Percentiles rank a stretch among this genome's conserved stretches.
Evolutionary conservation across 2,329 filamentous ascomycete species (phyloP).

Genomic region (Neonectria faginata): DNA sequence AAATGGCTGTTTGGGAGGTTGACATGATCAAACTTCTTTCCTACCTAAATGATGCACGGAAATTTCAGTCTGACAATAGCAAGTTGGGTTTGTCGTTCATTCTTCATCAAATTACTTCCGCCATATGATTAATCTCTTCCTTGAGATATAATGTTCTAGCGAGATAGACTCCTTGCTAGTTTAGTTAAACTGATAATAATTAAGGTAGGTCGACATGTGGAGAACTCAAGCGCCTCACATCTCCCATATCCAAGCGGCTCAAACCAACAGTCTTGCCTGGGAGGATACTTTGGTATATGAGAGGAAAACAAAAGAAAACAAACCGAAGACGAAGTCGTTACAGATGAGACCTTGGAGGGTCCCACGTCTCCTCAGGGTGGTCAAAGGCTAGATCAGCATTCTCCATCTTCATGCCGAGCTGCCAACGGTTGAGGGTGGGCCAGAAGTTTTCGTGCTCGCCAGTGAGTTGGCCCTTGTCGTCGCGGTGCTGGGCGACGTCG

Average conservation of each 20-base stretch:
- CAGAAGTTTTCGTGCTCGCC: constrained; percentile 57
- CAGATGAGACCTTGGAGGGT: constrained; percentile 41
- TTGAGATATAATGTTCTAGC: background rate
- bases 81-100: background rate
- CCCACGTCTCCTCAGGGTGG: constrained; percentile 45
- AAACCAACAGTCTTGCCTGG: background rate
- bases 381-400: constrained; percentile 50
- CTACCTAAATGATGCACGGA: background rate
- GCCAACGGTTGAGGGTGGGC: constrained; percentile 60
- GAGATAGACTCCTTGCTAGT: background rate
- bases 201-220: background rate
- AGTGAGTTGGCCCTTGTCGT: constrained; percentile 35
- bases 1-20: background rate
- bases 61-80: background rate
- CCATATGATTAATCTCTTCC: background rate
- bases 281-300: background rate
- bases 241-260: constrained; percentile 13
- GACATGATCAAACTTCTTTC: background rate
- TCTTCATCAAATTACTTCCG: background rate
- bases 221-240: constrained; percentile 25
- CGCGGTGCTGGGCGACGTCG: constrained; percentile 57
- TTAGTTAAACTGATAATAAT: background rate
- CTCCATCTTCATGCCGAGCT: constrained; percentile 56
- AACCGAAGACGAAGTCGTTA: constrained; percentile 27
- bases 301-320: background rate